Conservation (phyloP, 192 early-diverging fungal genomes). For the Thamnidium elegans region DNA sequence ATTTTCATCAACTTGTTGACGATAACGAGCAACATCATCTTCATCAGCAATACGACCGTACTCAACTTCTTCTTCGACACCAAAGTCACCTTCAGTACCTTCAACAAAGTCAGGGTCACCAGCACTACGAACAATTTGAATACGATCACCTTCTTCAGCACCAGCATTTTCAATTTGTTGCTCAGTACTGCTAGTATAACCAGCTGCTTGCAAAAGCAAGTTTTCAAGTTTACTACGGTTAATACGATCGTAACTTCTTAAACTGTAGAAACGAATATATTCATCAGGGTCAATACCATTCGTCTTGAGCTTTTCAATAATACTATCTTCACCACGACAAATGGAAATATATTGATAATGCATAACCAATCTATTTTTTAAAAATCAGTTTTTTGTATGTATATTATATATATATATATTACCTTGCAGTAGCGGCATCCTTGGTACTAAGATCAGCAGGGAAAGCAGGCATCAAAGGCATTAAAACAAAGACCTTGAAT, state of each 20-base stretch:
- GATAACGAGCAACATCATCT: constrained; percentile 6
- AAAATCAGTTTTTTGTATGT: neutral
- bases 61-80: constrained; percentile 25
- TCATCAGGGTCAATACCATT: constrained; percentile 53
- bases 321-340: constrained; percentile 72
- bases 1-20: neutral
- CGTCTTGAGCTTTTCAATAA: constrained; percentile 54
- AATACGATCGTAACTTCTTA: constrained; percentile 79
- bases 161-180: constrained; percentile 6
- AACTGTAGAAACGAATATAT: constrained; percentile 78
- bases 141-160: constrained; percentile 10
- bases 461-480: constrained; percentile 89
- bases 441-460: constrained; percentile 75
- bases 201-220: constrained; percentile 19
- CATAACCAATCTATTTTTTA: constrained; percentile 58
- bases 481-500: constrained; percentile 79
- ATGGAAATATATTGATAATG: constrained; percentile 83
- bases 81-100: constrained; percentile 16
- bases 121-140: constrained; percentile 17
- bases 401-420: constrained; percentile 1
- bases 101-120: constrained; percentile 30
- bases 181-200: constrained; percentile 13
- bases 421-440: constrained; percentile 71
- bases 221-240: constrained; percentile 30
- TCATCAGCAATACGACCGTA: constrained; percentile 25